Evolutionary conservation across 257 asterid genomes (phyloP).

Genomic region (Solanum virginianum): DNA sequence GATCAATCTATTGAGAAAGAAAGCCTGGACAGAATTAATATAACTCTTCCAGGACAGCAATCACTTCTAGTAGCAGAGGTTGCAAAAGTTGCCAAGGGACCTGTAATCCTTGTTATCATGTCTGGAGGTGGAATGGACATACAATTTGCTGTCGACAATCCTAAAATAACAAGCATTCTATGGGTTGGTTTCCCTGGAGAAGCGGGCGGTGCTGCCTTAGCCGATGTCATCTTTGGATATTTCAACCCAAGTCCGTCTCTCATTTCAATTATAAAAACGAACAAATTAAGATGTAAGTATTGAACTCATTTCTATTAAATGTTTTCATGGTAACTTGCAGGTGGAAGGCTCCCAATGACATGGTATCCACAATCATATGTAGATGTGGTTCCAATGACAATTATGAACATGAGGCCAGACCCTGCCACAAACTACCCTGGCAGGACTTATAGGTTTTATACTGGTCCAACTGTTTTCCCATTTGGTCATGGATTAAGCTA

Average conservation of each 20-base stretch:
- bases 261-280: not conserved
- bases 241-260: conserved; percentile 59
- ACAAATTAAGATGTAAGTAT: not conserved
- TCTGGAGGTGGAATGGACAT: conserved; percentile 89
- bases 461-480: conserved; percentile 45
- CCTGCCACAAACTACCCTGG: conserved; percentile 63
- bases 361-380: conserved; percentile 79
- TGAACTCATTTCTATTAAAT: not conserved
- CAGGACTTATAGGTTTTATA: conserved; percentile 67
- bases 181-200: conserved; percentile 98
- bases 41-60: conserved; percentile 91
- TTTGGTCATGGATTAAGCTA: conserved; percentile 75
- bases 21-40: conserved; percentile 32
- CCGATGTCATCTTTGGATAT: conserved; percentile 55
- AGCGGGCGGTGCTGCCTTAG: conserved; percentile 86
- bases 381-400: conserved; percentile 53
- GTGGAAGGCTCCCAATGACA: conserved; percentile 90
- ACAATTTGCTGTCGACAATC: conserved; percentile 66
- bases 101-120: conserved; percentile 76
- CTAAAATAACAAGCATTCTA: conserved; percentile 62
- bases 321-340: conserved; percentile 14
- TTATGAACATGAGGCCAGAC: conserved; percentile 78
- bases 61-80: conserved; percentile 41
- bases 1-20: conserved; percentile 66
- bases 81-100: conserved; percentile 62